Evolutionary conservation across 331 rosid species (phyloP).

Genomic region (Rhamnella rubrinervis): DNA sequence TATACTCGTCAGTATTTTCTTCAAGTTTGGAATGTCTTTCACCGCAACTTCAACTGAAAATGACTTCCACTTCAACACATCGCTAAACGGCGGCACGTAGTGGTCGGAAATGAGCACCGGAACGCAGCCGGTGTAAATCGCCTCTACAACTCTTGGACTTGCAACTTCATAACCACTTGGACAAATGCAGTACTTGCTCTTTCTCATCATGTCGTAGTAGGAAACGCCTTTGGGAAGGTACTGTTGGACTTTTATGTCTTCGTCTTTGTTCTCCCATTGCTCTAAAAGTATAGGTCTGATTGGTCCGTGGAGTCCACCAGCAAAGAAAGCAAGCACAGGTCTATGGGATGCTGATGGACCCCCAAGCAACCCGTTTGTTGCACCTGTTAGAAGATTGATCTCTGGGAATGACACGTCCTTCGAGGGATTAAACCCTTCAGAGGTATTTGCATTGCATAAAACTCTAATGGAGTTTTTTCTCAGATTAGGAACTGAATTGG

Average conservation of each 20-base stretch:
- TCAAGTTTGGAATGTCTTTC: conserved; percentile 67
- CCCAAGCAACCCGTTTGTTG: conserved; percentile 50
- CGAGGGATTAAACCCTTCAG: conserved; percentile 77
- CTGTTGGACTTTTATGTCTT: conserved; percentile 57
- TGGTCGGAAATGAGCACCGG: conserved; percentile 85
- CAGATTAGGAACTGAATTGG: conserved; percentile 54
- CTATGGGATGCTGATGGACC: conserved; percentile 82
- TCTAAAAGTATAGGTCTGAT: conserved; percentile 72
- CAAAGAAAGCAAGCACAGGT: conserved; percentile 70
- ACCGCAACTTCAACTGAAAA: conserved; percentile 76
- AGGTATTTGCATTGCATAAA: conserved; percentile 89
- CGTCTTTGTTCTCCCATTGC: conserved; percentile 83
- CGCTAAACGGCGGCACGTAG: conserved; percentile 81
- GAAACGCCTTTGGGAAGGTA: conserved; percentile 79
- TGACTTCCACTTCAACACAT: conserved; percentile 84
- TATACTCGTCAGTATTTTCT: conserved; percentile 58
- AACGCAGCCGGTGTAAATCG: conserved; percentile 87
- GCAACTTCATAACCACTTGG: conserved; percentile 98
- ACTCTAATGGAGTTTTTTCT: conserved; percentile 69
- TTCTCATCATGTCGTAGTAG: conserved; percentile 73
- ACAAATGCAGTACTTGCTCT: conserved; percentile 78
- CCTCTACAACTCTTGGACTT: conserved; percentile 90
- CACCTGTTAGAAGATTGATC: conserved; percentile 68
- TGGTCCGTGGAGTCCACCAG: conserved; percentile 91
- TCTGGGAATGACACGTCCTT: conserved; percentile 90